These are phyloP conservation scores for Cylindrodendrum hubeiense DNA, from an alignment of 2,329 filamentous ascomycete genomes.

Conservation along the genomic window DNA sequence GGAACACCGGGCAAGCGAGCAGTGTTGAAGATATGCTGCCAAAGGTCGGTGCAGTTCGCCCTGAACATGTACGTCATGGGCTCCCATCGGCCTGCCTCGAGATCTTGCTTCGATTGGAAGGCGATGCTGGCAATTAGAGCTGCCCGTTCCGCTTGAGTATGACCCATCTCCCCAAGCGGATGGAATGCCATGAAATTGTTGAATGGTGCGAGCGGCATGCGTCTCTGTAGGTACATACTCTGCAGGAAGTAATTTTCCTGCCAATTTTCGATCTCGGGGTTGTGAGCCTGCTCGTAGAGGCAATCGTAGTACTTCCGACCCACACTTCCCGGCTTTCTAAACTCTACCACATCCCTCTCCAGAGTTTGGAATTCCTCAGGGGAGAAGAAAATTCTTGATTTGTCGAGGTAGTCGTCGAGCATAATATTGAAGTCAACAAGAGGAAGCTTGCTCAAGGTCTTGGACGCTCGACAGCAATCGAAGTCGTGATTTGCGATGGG, in stretches of 20 bases:
- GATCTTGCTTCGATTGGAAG: slow-evolving; percentile 28
- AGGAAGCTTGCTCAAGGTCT: slow-evolving; percentile 23
- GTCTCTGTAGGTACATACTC: slow-evolving; percentile 27
- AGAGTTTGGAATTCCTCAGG: slow-evolving; percentile 21
- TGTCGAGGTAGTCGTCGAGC: slow-evolving; percentile 26
- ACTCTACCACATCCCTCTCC: slow-evolving; percentile 20
- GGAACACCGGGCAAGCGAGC: slow-evolving; percentile 23
- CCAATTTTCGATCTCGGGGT: slow-evolving; percentile 29
- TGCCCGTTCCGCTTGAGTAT: slow-evolving; percentile 30
- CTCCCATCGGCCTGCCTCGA: slow-evolving; percentile 27
- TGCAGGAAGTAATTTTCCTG: slow-evolving; percentile 25
- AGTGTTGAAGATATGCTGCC: slow-evolving; percentile 26
- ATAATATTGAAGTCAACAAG: slow-evolving; percentile 25
- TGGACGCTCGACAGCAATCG: slow-evolving; percentile 24
- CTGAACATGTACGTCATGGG: slow-evolving; percentile 23
- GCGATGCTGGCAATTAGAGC: slow-evolving; percentile 30
- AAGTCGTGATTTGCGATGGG: slow-evolving; percentile 21
- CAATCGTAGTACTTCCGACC: slow-evolving; percentile 26
- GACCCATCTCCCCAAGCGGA: slow-evolving; percentile 23
- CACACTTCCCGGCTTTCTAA: slow-evolving; percentile 17
- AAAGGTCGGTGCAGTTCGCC: slow-evolving; percentile 27
- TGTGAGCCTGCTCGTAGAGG: slow-evolving; percentile 20
- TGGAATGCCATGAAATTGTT: slow-evolving; percentile 30
- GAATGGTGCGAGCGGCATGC: slow-evolving; percentile 28
- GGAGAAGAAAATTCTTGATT: slow-evolving; percentile 24